These are phyloP conservation scores for Ophiognomonia clavigignenti-juglandacearum DNA, from an alignment of 2,329 filamentous ascomycete genomes.

Conservation along the genomic window DNA sequence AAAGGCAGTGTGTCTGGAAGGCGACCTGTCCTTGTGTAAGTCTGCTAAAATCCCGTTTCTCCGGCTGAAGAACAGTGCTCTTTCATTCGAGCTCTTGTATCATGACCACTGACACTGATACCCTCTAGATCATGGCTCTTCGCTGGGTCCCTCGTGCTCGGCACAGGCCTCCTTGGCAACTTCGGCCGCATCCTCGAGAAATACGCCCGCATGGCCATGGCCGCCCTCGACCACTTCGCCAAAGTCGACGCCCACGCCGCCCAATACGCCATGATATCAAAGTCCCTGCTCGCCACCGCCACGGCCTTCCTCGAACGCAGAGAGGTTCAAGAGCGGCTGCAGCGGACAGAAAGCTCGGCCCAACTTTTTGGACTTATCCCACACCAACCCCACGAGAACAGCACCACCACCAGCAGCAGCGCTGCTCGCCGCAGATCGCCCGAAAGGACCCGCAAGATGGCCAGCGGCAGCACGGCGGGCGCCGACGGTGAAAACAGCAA, in stretches of 20 bases:
- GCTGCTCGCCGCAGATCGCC: background rate
- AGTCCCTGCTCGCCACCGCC: conserved; percentile 42
- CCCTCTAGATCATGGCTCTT: conserved; percentile 46
- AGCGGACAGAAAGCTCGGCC: conserved; percentile 45
- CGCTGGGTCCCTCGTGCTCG: conserved; percentile 46
- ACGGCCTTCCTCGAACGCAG: conserved; percentile 42
- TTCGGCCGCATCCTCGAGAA: conserved; percentile 50
- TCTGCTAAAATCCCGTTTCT: too few relatives aligned
- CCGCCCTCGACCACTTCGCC: conserved; percentile 44
- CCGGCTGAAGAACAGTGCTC: too few relatives aligned
- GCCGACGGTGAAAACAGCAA: background rate
- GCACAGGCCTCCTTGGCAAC: conserved; percentile 44
- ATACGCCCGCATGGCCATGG: conserved; percentile 42
- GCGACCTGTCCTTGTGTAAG: conserved; percentile 47
- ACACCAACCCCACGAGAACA: conserved; percentile 16
- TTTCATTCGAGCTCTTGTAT: background rate
- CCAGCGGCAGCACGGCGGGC: background rate
- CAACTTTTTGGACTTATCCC: conserved; percentile 47
- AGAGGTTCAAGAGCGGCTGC: conserved; percentile 40
- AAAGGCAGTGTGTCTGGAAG: conserved; percentile 36
- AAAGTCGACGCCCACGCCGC: conserved; percentile 43
- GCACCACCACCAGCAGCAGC: background rate
- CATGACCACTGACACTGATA: background rate
- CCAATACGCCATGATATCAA: conserved; percentile 50
- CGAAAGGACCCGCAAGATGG: conserved; percentile 3